Evolutionary conservation across 768 basidiomycete genomes (phyloP), one percentile per base, ranked within the genome.

Genomic region (Xanthoconium purpureum): DNA sequence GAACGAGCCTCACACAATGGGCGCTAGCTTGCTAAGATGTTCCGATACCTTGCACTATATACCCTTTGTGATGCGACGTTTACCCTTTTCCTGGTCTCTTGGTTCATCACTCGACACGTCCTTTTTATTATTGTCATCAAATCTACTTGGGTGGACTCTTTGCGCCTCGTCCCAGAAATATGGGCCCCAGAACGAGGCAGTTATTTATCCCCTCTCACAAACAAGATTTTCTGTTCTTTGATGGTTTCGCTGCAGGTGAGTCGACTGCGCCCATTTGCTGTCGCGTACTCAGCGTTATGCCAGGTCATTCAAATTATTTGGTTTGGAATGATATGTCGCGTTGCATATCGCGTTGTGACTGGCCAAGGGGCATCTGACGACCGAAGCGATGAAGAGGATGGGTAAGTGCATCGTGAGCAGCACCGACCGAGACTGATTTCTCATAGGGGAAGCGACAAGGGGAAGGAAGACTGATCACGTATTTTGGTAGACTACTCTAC

Each of bases 61-160:
- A 72, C 81, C 18, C 68, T 82, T 14, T 89, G 88, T 52, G 94
- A 98, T 71, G 63, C 74, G 28, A 80, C 82, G 0, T 98, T 99
- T 67, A 89, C 77, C 32, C 64, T 80, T 59, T 99, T 96, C 78
- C 80, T 98, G 66, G 50, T 94, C 20, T 89, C 89, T 11, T 99
- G 97, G 97, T 77, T 97, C 58, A 67, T 92, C 29, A 94, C 95
- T 2, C 85, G 97, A 44, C 93, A 98, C 66, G 71, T 91, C 60
- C 78, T 95, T 14, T 95, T 94, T 76, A 66, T 82, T 43, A 69
- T 85, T 52, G 84, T 88, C 58, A 87, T 97, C 60, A 75, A 78
- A 56, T 87, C 87, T 11, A 72, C 79, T 14, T 77, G 79, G 54
- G 66, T 76, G 57, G 85, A 91, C 53, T 64, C 74, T 2, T 79